Evolutionary conservation across 768 basidiomycete species (phyloP), one percentile per base, ranked within the genome.

Genomic region (Suillus weaverae): DNA sequence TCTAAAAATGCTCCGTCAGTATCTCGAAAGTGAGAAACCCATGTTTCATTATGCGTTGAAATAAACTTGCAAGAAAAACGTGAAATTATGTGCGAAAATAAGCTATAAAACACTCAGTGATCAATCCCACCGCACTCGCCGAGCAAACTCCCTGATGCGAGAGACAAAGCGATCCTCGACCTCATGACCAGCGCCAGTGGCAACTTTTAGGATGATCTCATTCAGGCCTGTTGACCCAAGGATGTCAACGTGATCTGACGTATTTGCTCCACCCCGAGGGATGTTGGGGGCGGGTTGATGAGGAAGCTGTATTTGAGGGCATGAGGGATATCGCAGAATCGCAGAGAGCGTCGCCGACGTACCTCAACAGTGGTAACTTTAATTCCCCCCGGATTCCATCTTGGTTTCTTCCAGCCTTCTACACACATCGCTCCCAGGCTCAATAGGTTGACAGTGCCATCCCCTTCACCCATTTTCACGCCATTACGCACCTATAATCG

Each of bases 341-440:
- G 44, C 33, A 63, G 16, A 43, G 63, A n/a, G 43, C 14, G 41
- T 55, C 16, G 51, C 62, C 56, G 7, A 68, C 80, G 67, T 69
- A 95, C 91, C 86, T 96, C 94, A 63, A 95, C 87, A 18, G 95
- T 97, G 32, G 88, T 86, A 56, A 98, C 79, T 69, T 87, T 84
- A 72, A 97, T 94, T n/a, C 90, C 84, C 14, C 87, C 90, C 1
- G 97, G 97, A 76, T 98, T 99, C 94, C 94, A 98, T 62, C 89
- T 81, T 66, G 84, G 84, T 63, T 88, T 82, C 75, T 91, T 92
- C 97, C 96, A 97, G 8, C 96, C 97, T 72, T 95, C 94, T 13
- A 91, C 89, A 71, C 97, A 98, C 95, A 99, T 97, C n/a, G 92
- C 88, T 18, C 95, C 97, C 61, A 95, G 81, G 68, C 91, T 93